Percentiles rank a stretch among this genome's conserved stretches.
Conservation (phyloP, 1,139 yeast genomes). For the Candida sp. region DNA sequence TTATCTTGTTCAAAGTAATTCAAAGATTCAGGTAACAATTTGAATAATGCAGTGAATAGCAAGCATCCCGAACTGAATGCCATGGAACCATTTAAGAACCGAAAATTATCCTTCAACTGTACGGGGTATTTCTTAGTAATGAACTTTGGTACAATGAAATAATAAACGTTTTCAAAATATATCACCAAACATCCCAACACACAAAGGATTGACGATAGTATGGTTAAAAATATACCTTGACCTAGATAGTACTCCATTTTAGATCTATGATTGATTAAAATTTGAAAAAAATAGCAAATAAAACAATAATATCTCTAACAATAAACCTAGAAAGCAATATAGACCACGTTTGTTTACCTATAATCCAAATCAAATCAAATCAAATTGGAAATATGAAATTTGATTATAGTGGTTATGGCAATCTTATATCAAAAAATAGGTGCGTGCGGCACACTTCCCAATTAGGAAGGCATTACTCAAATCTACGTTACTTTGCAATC, state of each 20-base stretch:
- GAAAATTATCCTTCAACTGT: conserved; percentile 55
- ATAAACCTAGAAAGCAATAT: background rate
- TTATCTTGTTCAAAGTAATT: conserved; percentile 13
- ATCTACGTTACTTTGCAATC: no score
- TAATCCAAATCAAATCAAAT: no score
- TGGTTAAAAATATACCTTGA: conserved; percentile 57
- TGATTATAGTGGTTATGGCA: no score
- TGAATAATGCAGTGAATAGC: conserved; percentile 70
- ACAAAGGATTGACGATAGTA: conserved; percentile 56
- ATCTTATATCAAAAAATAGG: no score
- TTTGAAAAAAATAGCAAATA: no score
- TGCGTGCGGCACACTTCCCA: background rate
- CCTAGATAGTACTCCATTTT: conserved; percentile 3
- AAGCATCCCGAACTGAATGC: conserved; percentile 78
- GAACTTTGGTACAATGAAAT: conserved; percentile 33
- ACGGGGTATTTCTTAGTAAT: conserved; percentile 45
- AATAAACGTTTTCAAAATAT: conserved; percentile 46
- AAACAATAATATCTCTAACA: background rate
- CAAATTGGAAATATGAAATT: no score
- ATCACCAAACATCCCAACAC: conserved; percentile 57
- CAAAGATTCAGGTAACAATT: conserved; percentile 69
- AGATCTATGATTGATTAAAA: no score
- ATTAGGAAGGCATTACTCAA: background rate
- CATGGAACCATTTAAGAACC: conserved; percentile 61
- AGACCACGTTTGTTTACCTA: no score